Evolutionary conservation across 1,139 yeast species (phyloP).

Genomic region (Keqinozyma sinolaborantium): DNA sequence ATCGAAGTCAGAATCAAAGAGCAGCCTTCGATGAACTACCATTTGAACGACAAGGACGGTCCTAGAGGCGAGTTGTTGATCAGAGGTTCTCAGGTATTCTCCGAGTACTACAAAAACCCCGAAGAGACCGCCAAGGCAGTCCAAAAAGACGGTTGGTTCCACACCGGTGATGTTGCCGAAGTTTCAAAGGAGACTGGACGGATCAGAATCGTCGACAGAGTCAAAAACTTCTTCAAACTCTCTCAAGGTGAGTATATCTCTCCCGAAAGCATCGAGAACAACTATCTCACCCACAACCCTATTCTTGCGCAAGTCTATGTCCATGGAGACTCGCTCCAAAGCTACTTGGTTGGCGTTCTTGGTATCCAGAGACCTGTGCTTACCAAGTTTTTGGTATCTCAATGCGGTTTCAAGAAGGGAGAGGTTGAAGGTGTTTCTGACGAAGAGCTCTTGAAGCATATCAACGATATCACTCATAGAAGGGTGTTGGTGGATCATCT

Average conservation of each 20-base stretch:
- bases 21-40: conserved; percentile 37
- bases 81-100: conserved; percentile 38
- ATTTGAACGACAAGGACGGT: conserved; percentile 26
- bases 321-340: conserved; percentile 63
- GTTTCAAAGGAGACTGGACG: conserved; percentile 22
- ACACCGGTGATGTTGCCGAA: conserved; percentile 38
- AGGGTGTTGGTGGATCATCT: conserved; percentile 23
- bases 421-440: conserved; percentile 11
- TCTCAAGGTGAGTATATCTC: conserved; percentile 45
- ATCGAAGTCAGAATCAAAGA: conserved; percentile 35
- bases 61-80: conserved; percentile 41
- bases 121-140: conserved; percentile 41
- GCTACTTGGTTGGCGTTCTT: conserved; percentile 58
- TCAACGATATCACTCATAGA: conserved; percentile 27
- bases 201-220: conserved; percentile 37
- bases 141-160: conserved; percentile 54
- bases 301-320: conserved; percentile 31
- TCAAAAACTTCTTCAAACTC: conserved; percentile 42
- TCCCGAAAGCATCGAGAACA: conserved; percentile 41
- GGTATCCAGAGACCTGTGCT: conserved; percentile 43
- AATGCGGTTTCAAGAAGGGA: conserved; percentile 12
- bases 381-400: conserved; percentile 13
- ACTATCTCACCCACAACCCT: conserved; percentile 32
- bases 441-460: conserved; percentile 21
- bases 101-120: conserved; percentile 33